Base-by-base conservation (phyloP, 2,329 filamentous ascomycete genomes). In the Cercospora citrullina region DNA sequence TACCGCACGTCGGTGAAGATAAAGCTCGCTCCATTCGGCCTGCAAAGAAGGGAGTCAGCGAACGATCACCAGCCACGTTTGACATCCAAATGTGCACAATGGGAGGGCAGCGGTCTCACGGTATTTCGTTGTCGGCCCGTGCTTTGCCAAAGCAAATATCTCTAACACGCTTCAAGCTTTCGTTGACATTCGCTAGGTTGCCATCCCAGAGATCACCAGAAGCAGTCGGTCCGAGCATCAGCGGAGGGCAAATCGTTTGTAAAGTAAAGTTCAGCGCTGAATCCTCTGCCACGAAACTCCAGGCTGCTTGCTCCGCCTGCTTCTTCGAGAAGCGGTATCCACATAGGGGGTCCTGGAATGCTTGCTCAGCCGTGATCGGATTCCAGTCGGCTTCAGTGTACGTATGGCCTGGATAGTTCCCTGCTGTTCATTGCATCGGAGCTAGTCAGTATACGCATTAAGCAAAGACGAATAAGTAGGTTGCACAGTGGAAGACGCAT, bases 381-480 rank as follows among this genome's bases (percentile, higher is more conserved):
- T 66, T 66, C 64, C 64, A 66, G 28, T 61, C 39, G 9, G 36
- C 42, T 42, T 66, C 64, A 16, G 55, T 48, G 42, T 61, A 62
- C 3, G 36, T 45, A 28, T 60, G 36, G 4, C 62, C 62, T n/a
- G 62, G 62, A 45, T 48, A 57, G 21, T 60, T 60, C 12, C 58
- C 58, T 42, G 58, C 58, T 60, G 58, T 60, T 60, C 36, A 39
- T 39, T 39, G 36, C 36, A 39, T 39, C 36, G 36, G 36, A 39
- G 36, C 36, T n/a, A n/a, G 36, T 39, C 36, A 39, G 36, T 39
- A n/a, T 39, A 39, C 36, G 36, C 16, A 1, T 16, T 39, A n/a
- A 12, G 57, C 42, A 18, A 48, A 48, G 42, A 48, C 18, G 1
- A 6, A 33, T 23, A 21, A 33, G 30, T 59, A 30, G 30, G 30